These are phyloP conservation scores for Striga asiatica DNA, from an alignment of 257 asterid species.

Conservation along the genomic window DNA sequence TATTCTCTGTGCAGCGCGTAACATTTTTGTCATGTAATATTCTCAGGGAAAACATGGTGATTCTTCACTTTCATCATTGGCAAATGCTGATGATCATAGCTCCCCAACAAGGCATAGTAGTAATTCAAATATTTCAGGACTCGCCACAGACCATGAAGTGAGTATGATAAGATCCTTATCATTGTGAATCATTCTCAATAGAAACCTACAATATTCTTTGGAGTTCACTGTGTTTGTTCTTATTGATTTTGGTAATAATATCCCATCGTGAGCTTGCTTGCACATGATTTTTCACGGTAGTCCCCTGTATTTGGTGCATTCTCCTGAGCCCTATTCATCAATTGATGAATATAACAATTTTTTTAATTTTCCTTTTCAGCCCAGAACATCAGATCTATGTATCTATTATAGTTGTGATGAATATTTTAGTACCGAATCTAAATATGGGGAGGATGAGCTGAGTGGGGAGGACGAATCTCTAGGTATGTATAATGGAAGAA, in stretches of 20 bases:
- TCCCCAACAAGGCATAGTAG: conserved; percentile 37
- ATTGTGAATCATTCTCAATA: background rate
- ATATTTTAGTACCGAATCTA: conserved; percentile 29
- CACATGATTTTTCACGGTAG: conserved; percentile 7
- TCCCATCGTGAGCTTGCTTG: background rate
- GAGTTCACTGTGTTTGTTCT: conserved; percentile 3
- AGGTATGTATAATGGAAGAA: conserved; percentile 11
- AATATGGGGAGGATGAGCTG: conserved; percentile 18
- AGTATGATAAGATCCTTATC: conserved; percentile 21
- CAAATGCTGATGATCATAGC: conserved; percentile 43
- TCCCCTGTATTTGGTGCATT: background rate
- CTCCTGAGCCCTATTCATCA: conserved; percentile 6
- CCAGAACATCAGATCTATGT: conserved; percentile 41
- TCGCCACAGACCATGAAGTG: conserved; percentile 51
- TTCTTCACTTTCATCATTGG: conserved; percentile 45
- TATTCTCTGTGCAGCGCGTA: background rate
- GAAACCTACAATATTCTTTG: background rate
- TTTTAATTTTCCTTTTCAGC: conserved; percentile 30
- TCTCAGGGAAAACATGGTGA: conserved; percentile 47
- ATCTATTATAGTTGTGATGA: conserved; percentile 58
- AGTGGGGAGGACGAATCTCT: conserved; percentile 21
- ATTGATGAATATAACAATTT: conserved; percentile 9
- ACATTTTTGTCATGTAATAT: conserved; percentile 17
- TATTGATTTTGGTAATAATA: background rate
- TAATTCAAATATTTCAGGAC: conserved; percentile 23